Conservation (phyloP, 2,329 filamentous ascomycete species). For the Neodidymelliopsis sp. region DNA sequence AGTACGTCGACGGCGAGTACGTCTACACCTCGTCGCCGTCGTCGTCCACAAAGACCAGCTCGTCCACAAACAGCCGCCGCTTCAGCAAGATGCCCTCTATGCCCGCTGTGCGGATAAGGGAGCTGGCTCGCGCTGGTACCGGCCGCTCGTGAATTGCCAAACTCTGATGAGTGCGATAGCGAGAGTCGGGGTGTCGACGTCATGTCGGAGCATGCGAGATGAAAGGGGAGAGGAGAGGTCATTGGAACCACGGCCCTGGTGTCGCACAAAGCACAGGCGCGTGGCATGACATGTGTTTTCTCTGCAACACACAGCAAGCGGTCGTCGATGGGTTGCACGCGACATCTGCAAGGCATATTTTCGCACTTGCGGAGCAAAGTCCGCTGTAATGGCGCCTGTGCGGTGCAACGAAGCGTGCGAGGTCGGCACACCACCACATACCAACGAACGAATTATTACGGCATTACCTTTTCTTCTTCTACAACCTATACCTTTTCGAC, state of each 20-base stretch:
- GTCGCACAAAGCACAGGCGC: slow-evolving; percentile 5
- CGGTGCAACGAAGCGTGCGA: neutral
- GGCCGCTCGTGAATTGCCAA: slow-evolving; percentile 32
- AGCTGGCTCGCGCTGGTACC: slow-evolving; percentile 39
- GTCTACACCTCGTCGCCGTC: slow-evolving; percentile 66
- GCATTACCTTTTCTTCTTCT: slow-evolving; percentile 6
- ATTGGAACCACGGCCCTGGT: slow-evolving; percentile 1
- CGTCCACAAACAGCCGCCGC: slow-evolving; percentile 36
- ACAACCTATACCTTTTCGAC: slow-evolving; percentile 1
- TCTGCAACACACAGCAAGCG: slow-evolving; percentile 2
- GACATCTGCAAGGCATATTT: slow-evolving; percentile 3
- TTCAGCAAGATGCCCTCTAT: slow-evolving; percentile 47
- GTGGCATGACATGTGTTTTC: slow-evolving; percentile 10
- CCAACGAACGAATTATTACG: slow-evolving; percentile 14
- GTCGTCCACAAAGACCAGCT: slow-evolving; percentile 37
- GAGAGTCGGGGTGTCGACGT: neutral
- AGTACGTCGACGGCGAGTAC: slow-evolving; percentile 96
- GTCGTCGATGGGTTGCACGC: slow-evolving; percentile 9
- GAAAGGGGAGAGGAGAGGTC: neutral
- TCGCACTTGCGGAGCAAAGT: slow-evolving; percentile 1
- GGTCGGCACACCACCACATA: neutral
- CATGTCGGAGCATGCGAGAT: neutral
- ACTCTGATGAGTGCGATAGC: slow-evolving; percentile 10
- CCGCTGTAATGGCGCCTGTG: slow-evolving; percentile 1
- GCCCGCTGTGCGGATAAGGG: slow-evolving; percentile 43